Conservation (phyloP, 108 stramenopile genomes). For the Chaetoceros muelleri region DNA sequence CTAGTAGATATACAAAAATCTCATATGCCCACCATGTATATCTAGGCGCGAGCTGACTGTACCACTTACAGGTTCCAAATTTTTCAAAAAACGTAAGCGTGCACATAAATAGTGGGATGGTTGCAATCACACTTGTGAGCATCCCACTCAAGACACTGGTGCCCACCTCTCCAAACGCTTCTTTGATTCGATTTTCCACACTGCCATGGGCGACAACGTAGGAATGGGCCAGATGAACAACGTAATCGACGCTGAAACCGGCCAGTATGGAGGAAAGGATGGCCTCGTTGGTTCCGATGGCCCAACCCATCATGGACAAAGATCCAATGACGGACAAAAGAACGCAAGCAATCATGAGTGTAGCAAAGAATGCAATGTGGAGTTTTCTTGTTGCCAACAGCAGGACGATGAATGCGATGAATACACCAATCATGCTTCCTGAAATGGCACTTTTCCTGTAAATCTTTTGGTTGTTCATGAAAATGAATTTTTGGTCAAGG, state of each 20-base stretch:
- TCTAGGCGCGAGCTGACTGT: neutral
- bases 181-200: conserved; percentile 19
- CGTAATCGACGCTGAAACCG: conserved; percentile 35
- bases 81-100: conserved; percentile 42
- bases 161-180: conserved; percentile 40
- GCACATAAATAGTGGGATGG: conserved; percentile 42
- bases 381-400: conserved; percentile 27
- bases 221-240: conserved; percentile 37
- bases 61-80: conserved; percentile 38
- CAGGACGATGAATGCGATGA: conserved; percentile 37
- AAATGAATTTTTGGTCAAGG: conserved; percentile 36
- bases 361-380: conserved; percentile 34
- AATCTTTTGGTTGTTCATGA: conserved; percentile 49
- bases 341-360: conserved; percentile 31
- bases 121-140: conserved; percentile 36
- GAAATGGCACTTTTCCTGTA: conserved; percentile 28
- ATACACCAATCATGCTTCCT: conserved; percentile 30
- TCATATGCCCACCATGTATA: neutral
- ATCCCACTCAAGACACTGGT: conserved; percentile 50
- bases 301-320: conserved; percentile 40
- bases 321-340: conserved; percentile 31
- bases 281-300: conserved; percentile 21
- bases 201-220: conserved; percentile 18
- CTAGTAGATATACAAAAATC: neutral
- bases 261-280: conserved; percentile 36